Evolutionary conservation across 1,284 basidiomycete genomes (phyloP).

Genomic region (Pyrrhoderma lamaoense): DNA sequence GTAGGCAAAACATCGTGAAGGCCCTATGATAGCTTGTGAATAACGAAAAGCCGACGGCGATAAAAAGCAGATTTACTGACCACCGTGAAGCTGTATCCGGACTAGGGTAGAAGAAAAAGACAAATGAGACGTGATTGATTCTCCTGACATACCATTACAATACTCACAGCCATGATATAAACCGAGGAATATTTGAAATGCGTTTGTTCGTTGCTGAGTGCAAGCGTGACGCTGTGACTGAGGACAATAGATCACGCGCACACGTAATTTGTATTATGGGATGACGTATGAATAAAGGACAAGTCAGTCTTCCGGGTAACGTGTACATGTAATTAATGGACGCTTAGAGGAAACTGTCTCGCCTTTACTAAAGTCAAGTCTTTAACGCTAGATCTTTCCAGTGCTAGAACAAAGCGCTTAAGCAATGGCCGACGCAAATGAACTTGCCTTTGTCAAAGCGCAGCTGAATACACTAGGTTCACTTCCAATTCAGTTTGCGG

Average conservation of each 20-base stretch:
- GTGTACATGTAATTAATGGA: too few species aligned
- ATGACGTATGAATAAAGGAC: too few species aligned
- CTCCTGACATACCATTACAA: too few species aligned
- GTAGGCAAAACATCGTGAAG: slow-evolving; percentile 84
- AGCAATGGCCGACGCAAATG: slow-evolving; percentile 57
- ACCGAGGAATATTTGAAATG: too few species aligned
- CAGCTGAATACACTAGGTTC: slow-evolving; percentile 62
- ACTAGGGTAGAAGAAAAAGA: slow-evolving; percentile 30
- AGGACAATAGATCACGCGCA: too few species aligned
- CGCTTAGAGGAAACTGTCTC: too few species aligned
- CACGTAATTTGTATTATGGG: too few species aligned
- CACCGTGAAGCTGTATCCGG: slow-evolving; percentile 65
- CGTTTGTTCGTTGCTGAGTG: too few species aligned
- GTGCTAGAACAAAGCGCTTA: background rate
- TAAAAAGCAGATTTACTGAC: slow-evolving; percentile 29
- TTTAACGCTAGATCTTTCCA: slow-evolving; percentile 11
- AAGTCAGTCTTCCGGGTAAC: background rate
- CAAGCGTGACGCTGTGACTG: too few species aligned
- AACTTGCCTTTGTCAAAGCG: slow-evolving; percentile 64
- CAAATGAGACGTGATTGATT: background rate
- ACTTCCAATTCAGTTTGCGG: slow-evolving; percentile 62
- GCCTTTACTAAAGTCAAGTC: too few species aligned
- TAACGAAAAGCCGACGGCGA: background rate
- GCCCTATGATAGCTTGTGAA: slow-evolving; percentile 41
- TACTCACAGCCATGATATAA: slow-evolving; percentile 19